Percentiles rank a stretch among this genome's conserved stretches.
Conservation (phyloP, 2,329 filamentous ascomycete genomes). For the Aspergillus fijiensis region DNA sequence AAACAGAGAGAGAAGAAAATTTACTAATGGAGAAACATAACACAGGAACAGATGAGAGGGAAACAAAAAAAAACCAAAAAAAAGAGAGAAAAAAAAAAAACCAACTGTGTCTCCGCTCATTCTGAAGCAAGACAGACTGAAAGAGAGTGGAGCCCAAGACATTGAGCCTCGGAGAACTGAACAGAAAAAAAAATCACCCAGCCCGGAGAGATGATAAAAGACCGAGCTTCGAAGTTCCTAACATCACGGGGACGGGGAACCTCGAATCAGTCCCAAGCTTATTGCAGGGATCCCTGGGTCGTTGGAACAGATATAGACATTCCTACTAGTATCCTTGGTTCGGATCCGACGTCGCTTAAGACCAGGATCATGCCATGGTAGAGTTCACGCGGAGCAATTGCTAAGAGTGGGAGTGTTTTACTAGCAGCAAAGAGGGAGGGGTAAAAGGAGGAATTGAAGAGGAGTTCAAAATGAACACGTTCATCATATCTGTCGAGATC, state of each 20-base stretch:
- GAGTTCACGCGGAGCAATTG: neutral
- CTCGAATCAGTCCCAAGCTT: neutral
- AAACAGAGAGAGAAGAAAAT: too few relatives aligned
- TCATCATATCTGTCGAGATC: neutral
- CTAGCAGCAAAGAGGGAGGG: slow-evolving; percentile 2
- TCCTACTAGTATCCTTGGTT: neutral
- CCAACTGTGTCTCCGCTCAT: neutral
- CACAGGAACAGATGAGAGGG: too few relatives aligned
- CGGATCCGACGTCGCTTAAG: neutral
- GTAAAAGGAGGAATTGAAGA: neutral
- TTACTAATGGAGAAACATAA: too few relatives aligned
- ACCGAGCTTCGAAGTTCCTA: neutral
- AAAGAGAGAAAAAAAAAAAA: neutral
- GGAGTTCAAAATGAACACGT: neutral
- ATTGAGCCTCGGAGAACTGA: neutral
- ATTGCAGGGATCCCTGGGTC: slow-evolving; percentile 2
- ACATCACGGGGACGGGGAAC: neutral
- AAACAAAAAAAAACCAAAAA: neutral
- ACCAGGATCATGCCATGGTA: neutral
- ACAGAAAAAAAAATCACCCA: neutral
- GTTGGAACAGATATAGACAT: neutral
- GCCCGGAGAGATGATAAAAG: neutral
- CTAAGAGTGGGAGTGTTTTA: neutral
- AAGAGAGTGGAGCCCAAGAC: neutral
- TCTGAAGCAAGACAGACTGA: neutral